Conservation (phyloP, 495 filamentous ascomycete species). For the Apodospora peruviana region DNA sequence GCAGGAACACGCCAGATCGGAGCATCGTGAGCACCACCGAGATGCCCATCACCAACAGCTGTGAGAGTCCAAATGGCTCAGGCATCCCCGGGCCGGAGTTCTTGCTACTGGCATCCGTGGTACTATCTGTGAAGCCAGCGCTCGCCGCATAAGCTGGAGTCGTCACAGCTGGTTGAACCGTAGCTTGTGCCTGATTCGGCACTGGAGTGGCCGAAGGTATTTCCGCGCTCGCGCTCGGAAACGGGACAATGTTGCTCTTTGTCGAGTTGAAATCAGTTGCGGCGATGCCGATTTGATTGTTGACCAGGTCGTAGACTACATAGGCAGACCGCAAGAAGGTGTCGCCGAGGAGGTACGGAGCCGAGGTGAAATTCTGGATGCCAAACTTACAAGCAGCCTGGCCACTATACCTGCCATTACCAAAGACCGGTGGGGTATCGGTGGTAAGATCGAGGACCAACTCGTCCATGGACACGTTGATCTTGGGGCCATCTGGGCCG, state of each 20-base stretch:
- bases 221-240: constrained; percentile 40
- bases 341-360: constrained; percentile 75
- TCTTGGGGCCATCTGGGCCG: constrained; percentile 52
- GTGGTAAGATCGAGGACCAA: constrained; percentile 59
- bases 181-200: constrained; percentile 33
- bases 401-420: constrained; percentile 44
- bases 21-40: constrained; percentile 33
- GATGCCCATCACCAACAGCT: constrained; percentile 28
- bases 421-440: constrained; percentile 42
- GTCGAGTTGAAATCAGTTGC: constrained; percentile 83
- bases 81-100: constrained; percentile 26
- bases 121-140: constrained; percentile 27
- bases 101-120: constrained; percentile 6
- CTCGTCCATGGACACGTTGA: constrained; percentile 71
- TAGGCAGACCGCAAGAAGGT: constrained; percentile 92
- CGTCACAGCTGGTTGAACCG: constrained; percentile 22
- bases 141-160: constrained; percentile 34
- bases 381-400: constrained; percentile 65
- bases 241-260: constrained; percentile 45
- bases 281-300: constrained; percentile 82
- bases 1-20: constrained; percentile 34
- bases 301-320: constrained; percentile 87
- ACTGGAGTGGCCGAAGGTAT: constrained; percentile 47
- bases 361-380: constrained; percentile 60
- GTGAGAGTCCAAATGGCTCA: constrained; percentile 25